These are phyloP conservation scores for Paxillus ammoniavirescens DNA, from an alignment of 768 basidiomycete genomes.

Conservation along the genomic window DNA sequence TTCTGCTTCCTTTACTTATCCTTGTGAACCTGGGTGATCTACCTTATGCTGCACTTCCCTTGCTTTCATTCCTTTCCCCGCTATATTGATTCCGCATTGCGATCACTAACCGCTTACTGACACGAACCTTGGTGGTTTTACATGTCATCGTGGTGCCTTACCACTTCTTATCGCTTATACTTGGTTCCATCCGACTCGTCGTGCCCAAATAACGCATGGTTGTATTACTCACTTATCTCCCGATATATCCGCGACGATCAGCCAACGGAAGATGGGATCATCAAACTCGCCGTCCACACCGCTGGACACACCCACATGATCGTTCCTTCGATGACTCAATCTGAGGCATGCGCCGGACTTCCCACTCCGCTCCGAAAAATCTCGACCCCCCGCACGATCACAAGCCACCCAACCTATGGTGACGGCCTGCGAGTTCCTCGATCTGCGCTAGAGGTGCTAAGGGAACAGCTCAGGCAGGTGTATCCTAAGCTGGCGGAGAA, in stretches of 20 bases:
- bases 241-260: conserved; percentile 22
- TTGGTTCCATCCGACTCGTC: background rate
- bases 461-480: conserved; percentile 49
- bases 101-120: background rate
- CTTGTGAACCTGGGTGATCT: too few relatives aligned
- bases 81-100: background rate
- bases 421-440: conserved; percentile 68
- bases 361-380: conserved; percentile 37
- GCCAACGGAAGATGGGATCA: conserved; percentile 65
- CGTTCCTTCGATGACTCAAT: conserved; percentile 3
- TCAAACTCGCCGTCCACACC: conserved; percentile 80
- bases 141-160: background rate
- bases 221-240: conserved; percentile 1
- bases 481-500: conserved; percentile 79
- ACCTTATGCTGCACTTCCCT: background rate
- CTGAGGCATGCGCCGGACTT: background rate
- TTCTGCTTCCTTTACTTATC: too few relatives aligned
- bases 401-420: conserved; percentile 49
- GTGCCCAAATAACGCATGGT: background rate
- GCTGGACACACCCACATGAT: conserved; percentile 62
- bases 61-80: background rate
- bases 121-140: background rate
- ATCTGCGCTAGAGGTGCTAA: conserved; percentile 46
- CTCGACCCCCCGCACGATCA: conserved; percentile 77
- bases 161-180: background rate